These are phyloP conservation scores for Tylopilus sp. DNA, from an alignment of 1,284 basidiomycete species.

Conservation along the genomic window DNA sequence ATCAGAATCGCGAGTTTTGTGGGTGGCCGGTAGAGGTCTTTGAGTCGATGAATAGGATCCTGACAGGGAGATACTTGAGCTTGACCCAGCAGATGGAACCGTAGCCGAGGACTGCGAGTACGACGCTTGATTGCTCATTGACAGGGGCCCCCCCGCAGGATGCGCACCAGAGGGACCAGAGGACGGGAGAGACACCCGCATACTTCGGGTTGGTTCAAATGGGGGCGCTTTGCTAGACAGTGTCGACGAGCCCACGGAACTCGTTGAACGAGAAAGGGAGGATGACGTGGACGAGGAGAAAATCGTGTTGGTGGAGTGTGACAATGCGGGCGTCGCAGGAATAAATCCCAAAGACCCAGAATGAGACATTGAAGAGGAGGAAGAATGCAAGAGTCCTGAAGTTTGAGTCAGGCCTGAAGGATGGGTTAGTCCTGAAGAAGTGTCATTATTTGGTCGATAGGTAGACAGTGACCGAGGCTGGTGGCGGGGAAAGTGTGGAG, in stretches of 20 bases:
- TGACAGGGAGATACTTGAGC: slow-evolving; percentile 14
- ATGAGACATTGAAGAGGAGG: slow-evolving; percentile 22
- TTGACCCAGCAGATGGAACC: slow-evolving; percentile 9
- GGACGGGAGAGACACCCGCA: slow-evolving; percentile 26
- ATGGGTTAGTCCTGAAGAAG: slow-evolving; percentile 8
- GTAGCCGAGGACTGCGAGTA: slow-evolving; percentile 16
- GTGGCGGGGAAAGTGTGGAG: slow-evolving; percentile 25
- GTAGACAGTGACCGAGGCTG: slow-evolving; percentile 26
- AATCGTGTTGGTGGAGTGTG: slow-evolving; percentile 20
- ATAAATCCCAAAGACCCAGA: slow-evolving; percentile 15
- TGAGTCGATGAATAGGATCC: slow-evolving; percentile 18
- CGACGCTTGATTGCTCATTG: slow-evolving; percentile 16
- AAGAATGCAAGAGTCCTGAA: slow-evolving; percentile 9
- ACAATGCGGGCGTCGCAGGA: slow-evolving; percentile 11
- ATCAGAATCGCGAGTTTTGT: slow-evolving; percentile 12
- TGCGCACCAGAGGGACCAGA: slow-evolving; percentile 16
- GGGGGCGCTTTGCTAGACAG: slow-evolving; percentile 50
- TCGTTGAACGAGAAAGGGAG: slow-evolving; percentile 26
- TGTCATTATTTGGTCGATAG: slow-evolving; percentile 22
- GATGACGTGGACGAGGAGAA: slow-evolving; percentile 24
- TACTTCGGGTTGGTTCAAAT: slow-evolving; percentile 43
- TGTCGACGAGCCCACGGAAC: slow-evolving; percentile 37
- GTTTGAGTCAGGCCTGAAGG: slow-evolving; percentile 17
- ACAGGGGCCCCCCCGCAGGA: slow-evolving; percentile 10
- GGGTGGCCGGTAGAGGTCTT: slow-evolving; percentile 6